These are phyloP conservation scores for Fagus crenata DNA, from an alignment of 306 rosid genomes.

Conservation along the genomic window DNA sequence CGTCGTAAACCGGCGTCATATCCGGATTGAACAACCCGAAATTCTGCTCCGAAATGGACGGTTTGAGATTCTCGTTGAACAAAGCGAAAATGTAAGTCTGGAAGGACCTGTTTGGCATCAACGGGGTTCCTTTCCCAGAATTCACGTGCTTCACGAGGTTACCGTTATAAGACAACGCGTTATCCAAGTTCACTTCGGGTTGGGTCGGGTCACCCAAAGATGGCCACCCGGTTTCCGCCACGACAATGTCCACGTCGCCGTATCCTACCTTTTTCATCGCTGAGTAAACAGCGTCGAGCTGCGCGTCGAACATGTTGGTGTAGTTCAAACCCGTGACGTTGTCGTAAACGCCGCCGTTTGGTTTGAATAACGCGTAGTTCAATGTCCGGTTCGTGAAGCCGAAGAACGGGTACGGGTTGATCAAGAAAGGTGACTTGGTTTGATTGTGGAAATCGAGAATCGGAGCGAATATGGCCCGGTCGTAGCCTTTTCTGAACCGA, in stretches of 20 bases:
- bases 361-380: conserved; percentile 63
- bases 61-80: conserved; percentile 77
- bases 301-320: conserved; percentile 91
- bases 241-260: conserved; percentile 65
- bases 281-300: conserved; percentile 76
- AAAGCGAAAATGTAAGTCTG: conserved; percentile 64
- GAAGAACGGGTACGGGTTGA: conserved; percentile 87
- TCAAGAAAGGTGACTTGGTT: conserved; percentile 66
- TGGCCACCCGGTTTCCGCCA: conserved; percentile 92
- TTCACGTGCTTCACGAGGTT: conserved; percentile 65
- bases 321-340: conserved; percentile 49
- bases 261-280: conserved; percentile 85
- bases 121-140: conserved; percentile 78
- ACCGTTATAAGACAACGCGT: conserved; percentile 67
- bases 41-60: conserved; percentile 60
- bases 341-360: conserved; percentile 78
- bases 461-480: conserved; percentile 54
- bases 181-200: conserved; percentile 52
- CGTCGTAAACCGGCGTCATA: conserved; percentile 64
- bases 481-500: conserved; percentile 69
- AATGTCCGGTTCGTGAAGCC: conserved; percentile 40
- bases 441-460: conserved; percentile 58
- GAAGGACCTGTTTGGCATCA: conserved; percentile 74
- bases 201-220: conserved; percentile 75
- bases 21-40: conserved; percentile 80